Evolutionary conservation across 1,139 yeast genomes (phyloP), one percentile per base, ranked within the genome.

Genomic region (Meyerozyma sp.): DNA sequence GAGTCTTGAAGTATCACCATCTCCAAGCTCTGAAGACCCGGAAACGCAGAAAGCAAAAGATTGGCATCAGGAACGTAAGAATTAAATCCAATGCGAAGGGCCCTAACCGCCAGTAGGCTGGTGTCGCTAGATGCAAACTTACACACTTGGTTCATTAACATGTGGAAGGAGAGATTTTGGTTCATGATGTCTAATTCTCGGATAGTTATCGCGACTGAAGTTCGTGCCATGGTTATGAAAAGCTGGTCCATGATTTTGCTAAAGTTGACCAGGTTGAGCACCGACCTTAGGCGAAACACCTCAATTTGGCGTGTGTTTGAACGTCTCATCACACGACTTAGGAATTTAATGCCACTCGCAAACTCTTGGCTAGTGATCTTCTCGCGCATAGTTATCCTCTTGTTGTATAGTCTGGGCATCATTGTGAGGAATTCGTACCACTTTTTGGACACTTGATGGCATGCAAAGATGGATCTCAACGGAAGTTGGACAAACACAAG

Each of bases 131-230:
- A 34, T 10, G 26, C 26, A 20, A 20, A 20, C 16, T 34, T 34
- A 10, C 26, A 21, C 11, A 34, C 26, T 18, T 34, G 37, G 26
- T 21, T 34, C 25, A 34, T 20, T 9, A 34, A 21, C n/a, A 34
- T 20, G 26, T 34, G 13, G 37, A 20, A 34, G 11, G 37, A 34
- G 6, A 34, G 26, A 16, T 13, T 34, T 14, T 34, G 37, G 26
- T 34, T 34, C 37, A 34, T 34, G 27, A 34, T 34, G n/a, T 34
- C 37, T 7, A 34, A 14, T 34, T 34, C 37, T 34, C 37, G 21
- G 26, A 34, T 34, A 8, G 13, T 18, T 9, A 34, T 11, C 13
- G 26, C 25, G 11, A 34, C 9, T 6, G 26, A 20, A 14, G 10
- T 18, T 21, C 37, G 37, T 9, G 37, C 37, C 25, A 34, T 21